Base-by-base conservation (phyloP, 139 green algal genomes). In the Micromonas commoda region DNA sequence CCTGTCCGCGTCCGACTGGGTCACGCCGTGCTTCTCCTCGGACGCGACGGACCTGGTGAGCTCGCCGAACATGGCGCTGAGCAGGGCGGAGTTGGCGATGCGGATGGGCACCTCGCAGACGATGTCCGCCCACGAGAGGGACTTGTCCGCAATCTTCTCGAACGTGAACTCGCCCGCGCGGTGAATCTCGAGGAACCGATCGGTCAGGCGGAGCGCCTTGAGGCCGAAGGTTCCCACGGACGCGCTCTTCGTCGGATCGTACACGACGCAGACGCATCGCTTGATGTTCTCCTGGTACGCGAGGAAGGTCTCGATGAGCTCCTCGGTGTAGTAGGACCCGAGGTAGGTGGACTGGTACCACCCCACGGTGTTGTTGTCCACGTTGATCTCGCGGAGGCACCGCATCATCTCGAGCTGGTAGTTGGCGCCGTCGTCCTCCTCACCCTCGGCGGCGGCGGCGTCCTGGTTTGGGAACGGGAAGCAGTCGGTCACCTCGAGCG, bases 331-430 rank as follows among this genome's bases (percentile, higher is more conserved):
- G 86, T 90, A 96, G 29, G 86, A 90, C 9, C 91, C 91, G 64
- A 91, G 81, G 45, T 85, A 86, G 26, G 89, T 89, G 9, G 85
- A 91, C 81, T 97, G 93, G 83, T 97, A 97, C 95, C 95, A 99
- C 35, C 95, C 96, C 0, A 99, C 93, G n/a, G 90, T 98, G 91
- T 99, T 99, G 87, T 97, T 97, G 82, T 99, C 96, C 1, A 96
- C 92, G 76, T 98, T 98, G 60, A 97, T 89, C 76, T 99, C 95
- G 3, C 96, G 84, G 75, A 99, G 80, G 83, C 93, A 97, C 23
- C 92, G 89, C 92, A 99, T 97, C 92, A 99, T 98, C 37, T 97
- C 92, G 60, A 98, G 86, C 91, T 99, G 95, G 76, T 98, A 99
- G 65, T 89, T 91, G 24, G 91, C 89, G 19, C 85, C 87, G 45